Base-by-base conservation (phyloP, 2,329 filamentous ascomycete species). In the Pestalotiopsis fici region DNA sequence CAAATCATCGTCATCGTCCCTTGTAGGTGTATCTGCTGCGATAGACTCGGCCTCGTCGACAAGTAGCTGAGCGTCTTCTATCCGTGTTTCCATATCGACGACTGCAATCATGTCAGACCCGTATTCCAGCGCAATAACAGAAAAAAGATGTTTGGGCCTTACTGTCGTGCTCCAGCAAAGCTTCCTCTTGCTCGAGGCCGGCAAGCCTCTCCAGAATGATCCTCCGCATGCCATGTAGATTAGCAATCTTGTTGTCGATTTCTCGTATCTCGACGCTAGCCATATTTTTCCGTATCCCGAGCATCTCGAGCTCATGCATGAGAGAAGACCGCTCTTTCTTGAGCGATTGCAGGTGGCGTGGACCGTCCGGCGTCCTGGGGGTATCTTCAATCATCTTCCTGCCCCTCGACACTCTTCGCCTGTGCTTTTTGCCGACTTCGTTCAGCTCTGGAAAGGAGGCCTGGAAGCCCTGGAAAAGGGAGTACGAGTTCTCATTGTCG, bases 231-330 rank as follows among this genome's bases (percentile, higher is more conserved):
- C 90, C 93, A 73, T 94, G 91, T 65, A 99, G 84, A 78, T 98
- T 98, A 69, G 93, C 89, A 70, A 99, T 95, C 81, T 98, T 99
- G 81, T 92, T 95, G 81, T 99, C 96, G 69, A 99, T 97, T 76
- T 99, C 96, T 68, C 90, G 90, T 68, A 99, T 98, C 80, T 99
- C 96, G 70, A 93, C 93, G 75, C 94, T 96, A 73, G 95, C 95
- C 95, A 99, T 98, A 76, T 96, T 97, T 81, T 99, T 99, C 68
- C 96, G 89, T 69, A 98, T 90, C 3, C 91, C 88, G 82, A 98
- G 90, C 88, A 98, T 93, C 76, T 98, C 94, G 72, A 99, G 84
- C 72, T 93, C 89, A 78, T 97, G 94, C 82, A 92, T 91, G 82
- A 98, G 86, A 65, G 88, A 85, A 56, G 91, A 88, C 78, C 93